Conservation (phyloP, 2,329 filamentous ascomycete species). For the Huntiella abstrusa region DNA sequence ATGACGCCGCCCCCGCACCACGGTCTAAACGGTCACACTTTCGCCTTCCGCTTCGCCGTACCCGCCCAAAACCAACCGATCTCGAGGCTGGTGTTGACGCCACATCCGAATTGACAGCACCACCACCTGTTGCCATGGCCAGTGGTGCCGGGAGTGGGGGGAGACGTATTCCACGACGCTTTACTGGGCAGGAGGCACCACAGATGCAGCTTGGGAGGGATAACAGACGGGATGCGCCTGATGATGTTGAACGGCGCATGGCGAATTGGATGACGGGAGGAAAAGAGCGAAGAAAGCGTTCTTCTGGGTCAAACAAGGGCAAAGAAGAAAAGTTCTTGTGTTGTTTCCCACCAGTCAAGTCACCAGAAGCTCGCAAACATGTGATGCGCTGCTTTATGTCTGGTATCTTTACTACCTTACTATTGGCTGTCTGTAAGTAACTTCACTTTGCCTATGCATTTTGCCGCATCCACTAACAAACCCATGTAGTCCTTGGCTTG, state of each 20-base stretch:
- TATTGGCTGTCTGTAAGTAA: slow-evolving; percentile 47
- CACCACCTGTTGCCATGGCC: slow-evolving; percentile 1
- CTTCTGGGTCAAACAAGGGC: background rate
- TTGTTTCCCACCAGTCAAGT: slow-evolving; percentile 37
- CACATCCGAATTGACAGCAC: background rate
- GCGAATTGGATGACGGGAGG: background rate
- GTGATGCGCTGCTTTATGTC: slow-evolving; percentile 45
- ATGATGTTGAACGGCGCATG: background rate
- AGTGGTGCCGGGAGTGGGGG: background rate
- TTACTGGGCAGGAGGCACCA: slow-evolving; percentile 27
- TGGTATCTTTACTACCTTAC: slow-evolving; percentile 37
- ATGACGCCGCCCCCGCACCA: too few relatives aligned
- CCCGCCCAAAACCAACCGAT: background rate
- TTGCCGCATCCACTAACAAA: background rate
- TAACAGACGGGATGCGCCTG: background rate
- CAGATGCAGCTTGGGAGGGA: slow-evolving; percentile 24
- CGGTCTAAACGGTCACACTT: background rate
- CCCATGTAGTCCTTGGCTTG: slow-evolving; percentile 48
- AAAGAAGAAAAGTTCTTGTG: slow-evolving; percentile 23
- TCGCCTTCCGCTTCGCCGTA: background rate
- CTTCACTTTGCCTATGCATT: background rate
- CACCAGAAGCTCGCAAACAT: slow-evolving; percentile 32
- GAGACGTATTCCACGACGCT: slow-evolving; percentile 12
- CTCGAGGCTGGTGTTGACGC: slow-evolving; percentile 1
- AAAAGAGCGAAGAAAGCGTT: background rate